A percentile compares a stretch with the other conserved stretches of the same genome.
These are phyloP conservation scores for Epichloe baconii DNA, from an alignment of 2,329 filamentous ascomycete genomes.

Conservation along the genomic window DNA sequence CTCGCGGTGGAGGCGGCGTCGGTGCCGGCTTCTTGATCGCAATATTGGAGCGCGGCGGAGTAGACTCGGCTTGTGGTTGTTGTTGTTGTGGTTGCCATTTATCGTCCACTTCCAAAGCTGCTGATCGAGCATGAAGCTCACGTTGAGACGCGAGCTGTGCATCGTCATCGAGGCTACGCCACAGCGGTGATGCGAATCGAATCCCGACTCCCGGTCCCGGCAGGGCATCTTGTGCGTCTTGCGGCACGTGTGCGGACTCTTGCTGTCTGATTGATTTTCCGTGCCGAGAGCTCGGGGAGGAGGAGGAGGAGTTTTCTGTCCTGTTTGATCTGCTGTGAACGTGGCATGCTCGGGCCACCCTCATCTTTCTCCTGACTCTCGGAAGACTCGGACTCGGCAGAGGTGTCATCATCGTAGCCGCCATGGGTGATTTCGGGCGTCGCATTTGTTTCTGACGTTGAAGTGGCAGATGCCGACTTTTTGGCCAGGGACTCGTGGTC, in stretches of 20 bases:
- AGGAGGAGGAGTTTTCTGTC: conserved; percentile 51
- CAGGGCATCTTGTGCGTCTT: neutral
- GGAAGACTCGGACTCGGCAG: conserved; percentile 2
- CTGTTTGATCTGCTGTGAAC: conserved; percentile 8
- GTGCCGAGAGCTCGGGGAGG: conserved; percentile 50
- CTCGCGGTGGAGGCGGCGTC: conserved; percentile 36
- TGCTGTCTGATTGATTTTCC: conserved; percentile 53
- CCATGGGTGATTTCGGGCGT: neutral
- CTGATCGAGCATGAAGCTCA: conserved; percentile 35
- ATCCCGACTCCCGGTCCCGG: neutral
- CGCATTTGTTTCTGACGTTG: neutral
- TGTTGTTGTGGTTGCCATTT: neutral
- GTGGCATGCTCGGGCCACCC: neutral
- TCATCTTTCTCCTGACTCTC: conserved; percentile 1
- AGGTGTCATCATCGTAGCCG: neutral
- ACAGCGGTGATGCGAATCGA: conserved; percentile 37
- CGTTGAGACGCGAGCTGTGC: conserved; percentile 39
- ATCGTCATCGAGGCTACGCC: conserved; percentile 29
- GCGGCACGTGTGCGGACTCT: neutral
- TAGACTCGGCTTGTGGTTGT: neutral
- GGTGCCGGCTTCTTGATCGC: conserved; percentile 31
- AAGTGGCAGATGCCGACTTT: neutral
- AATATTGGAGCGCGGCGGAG: conserved; percentile 6
- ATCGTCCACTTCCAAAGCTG: conserved; percentile 5
- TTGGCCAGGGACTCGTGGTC: neutral